phyloP scores from a whole-genome alignment of 1,284 basidiomycete species.

The Ceratorhiza oryzae-sativae region DNA sequence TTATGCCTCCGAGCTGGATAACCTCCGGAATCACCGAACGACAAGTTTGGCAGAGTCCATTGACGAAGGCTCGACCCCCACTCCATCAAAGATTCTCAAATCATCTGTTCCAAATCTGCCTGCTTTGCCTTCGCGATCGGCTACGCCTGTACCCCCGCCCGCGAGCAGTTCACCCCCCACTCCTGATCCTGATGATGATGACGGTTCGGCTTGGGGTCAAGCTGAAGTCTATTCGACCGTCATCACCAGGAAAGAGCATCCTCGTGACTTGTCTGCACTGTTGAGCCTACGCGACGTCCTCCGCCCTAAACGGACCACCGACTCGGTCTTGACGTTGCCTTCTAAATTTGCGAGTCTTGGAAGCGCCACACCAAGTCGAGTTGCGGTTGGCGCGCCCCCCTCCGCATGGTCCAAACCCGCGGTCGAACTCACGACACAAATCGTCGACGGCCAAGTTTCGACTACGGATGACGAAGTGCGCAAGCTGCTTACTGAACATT shows the following conservation, averaged over 20 bases:
- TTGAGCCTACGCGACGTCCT: slow-evolving; percentile 67
- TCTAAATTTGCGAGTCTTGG: slow-evolving; percentile 43
- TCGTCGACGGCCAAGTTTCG: slow-evolving; percentile 60
- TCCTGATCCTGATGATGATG: slow-evolving; percentile 34
- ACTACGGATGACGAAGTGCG: slow-evolving; percentile 33
- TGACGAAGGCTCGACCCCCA: slow-evolving; percentile 1
- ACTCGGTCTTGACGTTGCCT: slow-evolving; percentile 17
- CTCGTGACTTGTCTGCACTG: slow-evolving; percentile 63
- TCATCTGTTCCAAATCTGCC: slow-evolving; percentile 11
- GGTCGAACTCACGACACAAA: slow-evolving; percentile 61
- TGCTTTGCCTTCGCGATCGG: slow-evolving; percentile 10
- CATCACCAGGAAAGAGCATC: slow-evolving; percentile 67
- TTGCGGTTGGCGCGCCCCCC: slow-evolving; percentile 50
- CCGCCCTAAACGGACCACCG: slow-evolving; percentile 55
- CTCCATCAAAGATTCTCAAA: slow-evolving; percentile 9
- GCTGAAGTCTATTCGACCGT: slow-evolving; percentile 65
- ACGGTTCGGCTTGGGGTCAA: slow-evolving; percentile 48
- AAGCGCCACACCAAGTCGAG: slow-evolving; percentile 32
- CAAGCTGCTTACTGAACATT: slow-evolving; percentile 33
- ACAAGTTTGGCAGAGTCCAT: slow-evolving; percentile 20
- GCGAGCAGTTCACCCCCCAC: slow-evolving; percentile 11
- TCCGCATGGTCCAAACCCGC: slow-evolving; percentile 67
- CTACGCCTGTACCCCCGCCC: background rate
- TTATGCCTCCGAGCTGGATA: slow-evolving; percentile 65
- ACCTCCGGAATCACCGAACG: slow-evolving; percentile 49